Conservation (phyloP, 1,139 yeast species). For the Yarrowia galli region DNA sequence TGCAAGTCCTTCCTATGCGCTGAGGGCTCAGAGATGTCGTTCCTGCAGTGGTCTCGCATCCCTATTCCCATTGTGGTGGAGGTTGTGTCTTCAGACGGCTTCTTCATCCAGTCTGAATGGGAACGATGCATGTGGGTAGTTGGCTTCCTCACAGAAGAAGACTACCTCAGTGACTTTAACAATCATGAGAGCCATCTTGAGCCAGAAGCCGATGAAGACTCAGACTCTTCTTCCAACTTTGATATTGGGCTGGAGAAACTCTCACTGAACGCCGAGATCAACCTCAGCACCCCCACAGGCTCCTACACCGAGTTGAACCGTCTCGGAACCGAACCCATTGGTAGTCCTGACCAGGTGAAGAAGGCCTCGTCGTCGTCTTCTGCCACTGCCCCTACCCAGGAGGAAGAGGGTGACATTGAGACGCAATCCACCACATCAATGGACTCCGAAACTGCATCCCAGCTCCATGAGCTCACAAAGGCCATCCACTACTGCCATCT, state of each 20-base stretch:
- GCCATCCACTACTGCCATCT: constrained; percentile 59
- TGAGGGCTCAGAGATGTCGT: constrained; percentile 58
- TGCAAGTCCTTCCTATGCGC: constrained; percentile 57
- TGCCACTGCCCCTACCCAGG: background rate
- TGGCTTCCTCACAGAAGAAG: constrained; percentile 25
- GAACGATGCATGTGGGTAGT: constrained; percentile 53
- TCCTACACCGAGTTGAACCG: constrained; percentile 26
- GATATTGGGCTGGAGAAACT: constrained; percentile 28
- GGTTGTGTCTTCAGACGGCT: constrained; percentile 58
- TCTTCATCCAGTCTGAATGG: constrained; percentile 62
- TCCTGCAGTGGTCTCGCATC: constrained; percentile 57
- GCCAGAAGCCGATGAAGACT: constrained; percentile 12
- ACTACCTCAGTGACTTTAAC: constrained; percentile 15
- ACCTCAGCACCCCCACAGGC: constrained; percentile 28
- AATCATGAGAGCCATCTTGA: constrained; percentile 4
- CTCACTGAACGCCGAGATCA: constrained; percentile 19
- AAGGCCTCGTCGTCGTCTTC: background rate
- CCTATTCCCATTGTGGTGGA: constrained; percentile 55
- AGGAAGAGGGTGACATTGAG: constrained; percentile 2
- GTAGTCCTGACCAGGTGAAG: constrained; percentile 14
- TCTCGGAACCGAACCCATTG: constrained; percentile 14
- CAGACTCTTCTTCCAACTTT: constrained; percentile 18
- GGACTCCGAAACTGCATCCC: constrained; percentile 22
- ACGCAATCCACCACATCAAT: background rate
- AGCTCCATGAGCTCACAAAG: constrained; percentile 47